Conservation (phyloP, 129 eudicot species). For the Heracleum sosnowskyi region DNA sequence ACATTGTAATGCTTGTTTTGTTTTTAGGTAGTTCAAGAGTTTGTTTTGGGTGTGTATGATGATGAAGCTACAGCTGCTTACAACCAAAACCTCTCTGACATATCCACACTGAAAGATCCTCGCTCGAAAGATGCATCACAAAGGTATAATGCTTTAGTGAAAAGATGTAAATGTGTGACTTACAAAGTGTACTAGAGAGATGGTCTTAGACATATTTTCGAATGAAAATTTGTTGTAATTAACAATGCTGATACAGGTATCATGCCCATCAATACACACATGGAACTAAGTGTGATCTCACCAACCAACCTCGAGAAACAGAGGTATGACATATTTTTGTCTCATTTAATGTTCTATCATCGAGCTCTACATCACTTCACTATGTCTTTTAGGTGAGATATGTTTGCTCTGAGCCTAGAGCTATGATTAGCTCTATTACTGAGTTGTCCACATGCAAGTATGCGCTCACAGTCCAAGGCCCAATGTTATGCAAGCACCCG, state of each 20-base stretch:
- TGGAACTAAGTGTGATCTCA: conserved; percentile 89
- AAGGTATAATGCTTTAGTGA: conserved; percentile 37
- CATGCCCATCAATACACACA: conserved; percentile 83
- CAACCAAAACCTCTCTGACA: conserved; percentile 67
- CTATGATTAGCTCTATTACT: conserved; percentile 86
- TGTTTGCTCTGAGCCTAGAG: conserved; percentile 90
- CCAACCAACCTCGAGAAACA: conserved; percentile 83
- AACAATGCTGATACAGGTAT: conserved; percentile 48
- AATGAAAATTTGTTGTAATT: neutral
- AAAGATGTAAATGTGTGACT: neutral
- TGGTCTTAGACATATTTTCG: neutral
- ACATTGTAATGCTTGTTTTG: neutral
- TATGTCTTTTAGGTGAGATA: conserved; percentile 67
- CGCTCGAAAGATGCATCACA: conserved; percentile 93
- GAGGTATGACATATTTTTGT: conserved; percentile 44
- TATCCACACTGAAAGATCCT: conserved; percentile 90
- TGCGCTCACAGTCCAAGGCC: conserved; percentile 90
- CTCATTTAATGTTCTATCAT: neutral
- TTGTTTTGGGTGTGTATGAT: conserved; percentile 73
- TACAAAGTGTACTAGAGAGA: neutral
- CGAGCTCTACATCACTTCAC: neutral
- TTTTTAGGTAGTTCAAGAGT: conserved; percentile 74
- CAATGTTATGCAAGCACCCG: conserved; percentile 94
- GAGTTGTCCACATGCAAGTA: conserved; percentile 95
- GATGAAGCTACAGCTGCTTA: conserved; percentile 80